Base-by-base conservation (phyloP, 2,329 filamentous ascomycete genomes). In the Talaromyces islandicus region DNA sequence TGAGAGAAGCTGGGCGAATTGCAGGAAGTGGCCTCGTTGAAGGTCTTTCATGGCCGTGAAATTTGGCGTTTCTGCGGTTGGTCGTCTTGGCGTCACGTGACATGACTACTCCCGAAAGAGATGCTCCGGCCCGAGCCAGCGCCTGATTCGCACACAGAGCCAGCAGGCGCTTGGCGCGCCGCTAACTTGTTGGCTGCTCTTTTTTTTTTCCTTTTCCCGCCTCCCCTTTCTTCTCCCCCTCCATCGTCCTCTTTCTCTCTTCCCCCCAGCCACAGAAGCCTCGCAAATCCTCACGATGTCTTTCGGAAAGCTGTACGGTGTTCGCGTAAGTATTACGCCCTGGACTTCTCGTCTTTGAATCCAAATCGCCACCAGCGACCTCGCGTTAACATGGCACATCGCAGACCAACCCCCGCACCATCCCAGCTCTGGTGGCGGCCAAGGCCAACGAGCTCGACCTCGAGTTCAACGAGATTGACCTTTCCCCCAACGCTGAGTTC, bases 291-390 rank as follows among this genome's bases (percentile, higher is more conserved):
- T 71, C 82, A 91, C 85, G 78, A 95, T 96, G 89, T 85, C 90
- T 77, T 97, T 99, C 86, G 94, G 94, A 83, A 99, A 96, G 85
- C 87, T 99, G 75, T 97, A 94, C 87, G 90, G 89, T 77, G 86
- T 85, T 79, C 77, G 85, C 81, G 93, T 96, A 88, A 70, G 82
- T 73, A 21, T 30, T 21, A 27, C 32, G 2, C 32, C 6, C 21
- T 24, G 19, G 27, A 46, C 11, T 2, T 46, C 43, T 12, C 7
- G 3, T 41, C 24, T 54, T 30, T 4, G 43, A n/a, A 2, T 56
- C 17, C 51, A 38, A 25, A 21, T 53, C 41, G 38, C 17, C 48
- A 27, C 14, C 17, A 7, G 12, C 14, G 14, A 27, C 19, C 3
- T 2, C 30, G 38, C 25, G 29, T 43, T 68, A 60, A 69, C 60